phyloP scores from a whole-genome alignment of 2,329 filamentous ascomycete genomes.

The Geosmithia putterillii region DNA sequence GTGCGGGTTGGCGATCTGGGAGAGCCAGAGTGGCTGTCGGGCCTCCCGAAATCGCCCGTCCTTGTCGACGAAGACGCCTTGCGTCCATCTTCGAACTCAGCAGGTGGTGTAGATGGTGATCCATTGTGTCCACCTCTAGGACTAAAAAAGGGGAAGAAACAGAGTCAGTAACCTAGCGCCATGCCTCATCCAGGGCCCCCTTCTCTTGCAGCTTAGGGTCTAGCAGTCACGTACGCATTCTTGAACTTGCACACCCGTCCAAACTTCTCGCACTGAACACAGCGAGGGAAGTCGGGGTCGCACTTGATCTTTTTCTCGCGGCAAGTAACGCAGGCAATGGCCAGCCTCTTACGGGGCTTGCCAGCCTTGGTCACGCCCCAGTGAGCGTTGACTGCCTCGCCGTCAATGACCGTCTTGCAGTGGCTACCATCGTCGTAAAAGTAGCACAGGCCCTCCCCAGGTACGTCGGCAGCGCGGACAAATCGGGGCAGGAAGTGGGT shows the following conservation, averaged over 20 bases:
- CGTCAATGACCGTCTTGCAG: slow-evolving; percentile 74
- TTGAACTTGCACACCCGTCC: slow-evolving; percentile 76
- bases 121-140: slow-evolving; percentile 46
- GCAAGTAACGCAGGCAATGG: slow-evolving; percentile 87
- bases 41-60: slow-evolving; percentile 21
- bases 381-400: slow-evolving; percentile 75
- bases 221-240: slow-evolving; percentile 56
- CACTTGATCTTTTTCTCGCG: slow-evolving; percentile 98
- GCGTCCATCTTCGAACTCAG: slow-evolving; percentile 33
- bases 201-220: slow-evolving; percentile 3
- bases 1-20: slow-evolving; percentile 32
- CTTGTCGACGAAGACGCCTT: slow-evolving; percentile 17
- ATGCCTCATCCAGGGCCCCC: not conserved
- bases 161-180: slow-evolving; percentile 3
- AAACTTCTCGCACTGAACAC: slow-evolving; percentile 86
- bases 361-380: slow-evolving; percentile 94
- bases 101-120: slow-evolving; percentile 38
- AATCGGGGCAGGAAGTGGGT: slow-evolving; percentile 56
- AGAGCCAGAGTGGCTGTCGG: slow-evolving; percentile 30
- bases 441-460: slow-evolving; percentile 71
- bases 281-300: slow-evolving; percentile 77
- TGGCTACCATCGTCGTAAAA: slow-evolving; percentile 78
- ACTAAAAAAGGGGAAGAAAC: slow-evolving; percentile 15
- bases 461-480: slow-evolving; percentile 51
- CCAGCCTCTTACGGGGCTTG: slow-evolving; percentile 80